Evolutionary conservation across 2,329 filamentous ascomycete species (phyloP).

Genomic region (Apiospora aurea): DNA sequence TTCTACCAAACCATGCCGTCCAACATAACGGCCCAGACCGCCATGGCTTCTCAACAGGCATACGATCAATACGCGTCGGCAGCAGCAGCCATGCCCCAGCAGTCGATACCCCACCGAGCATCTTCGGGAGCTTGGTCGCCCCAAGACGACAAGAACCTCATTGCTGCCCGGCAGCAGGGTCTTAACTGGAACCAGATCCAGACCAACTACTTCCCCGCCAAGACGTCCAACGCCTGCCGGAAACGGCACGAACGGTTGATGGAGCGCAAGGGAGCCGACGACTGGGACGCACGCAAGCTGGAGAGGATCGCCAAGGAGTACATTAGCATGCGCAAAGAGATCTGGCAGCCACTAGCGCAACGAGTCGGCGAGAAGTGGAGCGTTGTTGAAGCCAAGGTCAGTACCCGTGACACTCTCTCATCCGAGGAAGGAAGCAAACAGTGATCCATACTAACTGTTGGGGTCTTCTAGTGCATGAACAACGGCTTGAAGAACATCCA

Average conservation of each 20-base stretch:
- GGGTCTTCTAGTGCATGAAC: conserved; percentile 75
- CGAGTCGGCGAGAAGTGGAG: conserved; percentile 84
- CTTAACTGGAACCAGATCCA: conserved; percentile 88
- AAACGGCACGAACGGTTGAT: conserved; percentile 88
- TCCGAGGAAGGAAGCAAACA: neutral
- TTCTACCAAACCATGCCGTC: conserved; percentile 49
- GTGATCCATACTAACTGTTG: neutral
- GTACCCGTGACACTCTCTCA: conserved; percentile 28
- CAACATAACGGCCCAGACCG: conserved; percentile 40
- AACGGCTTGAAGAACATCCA: conserved; percentile 84
- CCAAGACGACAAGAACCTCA: conserved; percentile 76
- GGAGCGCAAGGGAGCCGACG: conserved; percentile 75
- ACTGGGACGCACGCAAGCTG: conserved; percentile 80
- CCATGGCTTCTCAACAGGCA: conserved; percentile 46
- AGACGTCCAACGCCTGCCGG: conserved; percentile 84
- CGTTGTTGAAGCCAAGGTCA: conserved; percentile 68
- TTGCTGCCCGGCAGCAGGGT: conserved; percentile 74
- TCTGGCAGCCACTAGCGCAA: conserved; percentile 80
- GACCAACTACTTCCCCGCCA: conserved; percentile 75
- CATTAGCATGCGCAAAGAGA: conserved; percentile 79
- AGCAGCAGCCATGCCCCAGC: conserved; percentile 42
- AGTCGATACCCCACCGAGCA: conserved; percentile 55
- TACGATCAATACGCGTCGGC: conserved; percentile 49
- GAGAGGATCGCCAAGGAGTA: conserved; percentile 80
- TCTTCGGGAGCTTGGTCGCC: conserved; percentile 75